These are phyloP conservation scores for Dorcoceras hygrometricum DNA, from an alignment of 257 asterid genomes.

Conservation along the genomic window DNA sequence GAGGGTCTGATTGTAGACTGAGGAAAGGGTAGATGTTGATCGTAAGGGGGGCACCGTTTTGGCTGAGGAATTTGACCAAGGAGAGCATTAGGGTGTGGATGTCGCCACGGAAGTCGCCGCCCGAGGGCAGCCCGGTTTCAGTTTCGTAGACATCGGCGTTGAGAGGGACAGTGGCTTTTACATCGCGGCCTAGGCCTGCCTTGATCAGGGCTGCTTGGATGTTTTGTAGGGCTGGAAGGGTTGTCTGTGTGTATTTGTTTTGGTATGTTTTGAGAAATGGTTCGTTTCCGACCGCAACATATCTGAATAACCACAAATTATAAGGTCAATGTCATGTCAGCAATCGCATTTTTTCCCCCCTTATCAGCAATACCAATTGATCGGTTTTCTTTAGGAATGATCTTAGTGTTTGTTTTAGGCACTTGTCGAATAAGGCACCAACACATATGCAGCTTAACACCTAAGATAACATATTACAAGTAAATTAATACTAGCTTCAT, in stretches of 20 bases:
- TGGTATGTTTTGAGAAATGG: slow-evolving; percentile 65
- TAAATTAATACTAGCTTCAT: too few relatives aligned
- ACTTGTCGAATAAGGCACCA: too few relatives aligned
- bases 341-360: too few relatives aligned
- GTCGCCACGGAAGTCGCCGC: slow-evolving; percentile 67
- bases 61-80: slow-evolving; percentile 52
- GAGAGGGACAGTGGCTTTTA: slow-evolving; percentile 80
- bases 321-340: too few relatives aligned
- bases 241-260: slow-evolving; percentile 48
- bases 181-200: slow-evolving; percentile 73
- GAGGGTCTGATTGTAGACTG: slow-evolving; percentile 66
- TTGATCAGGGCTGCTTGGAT: slow-evolving; percentile 76
- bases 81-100: slow-evolving; percentile 54
- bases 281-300: slow-evolving; percentile 83
- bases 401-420: too few relatives aligned
- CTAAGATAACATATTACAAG: too few relatives aligned
- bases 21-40: slow-evolving; percentile 87
- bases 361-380: too few relatives aligned
- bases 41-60: slow-evolving; percentile 67
- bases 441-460: too few relatives aligned
- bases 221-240: slow-evolving; percentile 74
- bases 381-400: too few relatives aligned
- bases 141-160: slow-evolving; percentile 80
- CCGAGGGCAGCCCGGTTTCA: slow-evolving; percentile 52
- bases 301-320: slow-evolving; percentile 36